phyloP scores from a whole-genome alignment of 2,329 filamentous ascomycete genomes.

The Fusarium lyarnte region DNA sequence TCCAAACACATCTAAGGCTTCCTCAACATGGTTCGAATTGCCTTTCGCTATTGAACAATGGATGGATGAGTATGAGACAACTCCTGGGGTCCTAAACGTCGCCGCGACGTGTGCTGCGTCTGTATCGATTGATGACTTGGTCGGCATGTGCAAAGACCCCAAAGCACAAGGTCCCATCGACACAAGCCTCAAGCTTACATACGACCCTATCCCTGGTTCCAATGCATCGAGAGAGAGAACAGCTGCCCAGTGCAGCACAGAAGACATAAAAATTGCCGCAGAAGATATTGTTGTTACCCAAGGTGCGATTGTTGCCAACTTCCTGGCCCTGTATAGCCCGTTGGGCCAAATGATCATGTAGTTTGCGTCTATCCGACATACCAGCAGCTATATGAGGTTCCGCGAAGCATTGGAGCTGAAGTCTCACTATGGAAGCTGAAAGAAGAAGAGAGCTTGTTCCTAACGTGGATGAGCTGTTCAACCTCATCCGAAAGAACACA shows the following conservation, averaged over 20 bases:
- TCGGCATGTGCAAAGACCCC: slow-evolving; percentile 66
- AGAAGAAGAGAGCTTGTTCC: slow-evolving; percentile 72
- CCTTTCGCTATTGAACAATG: slow-evolving; percentile 77
- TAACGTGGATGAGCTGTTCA: slow-evolving; percentile 71
- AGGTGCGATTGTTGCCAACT: slow-evolving; percentile 87
- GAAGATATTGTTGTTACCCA: slow-evolving; percentile 80
- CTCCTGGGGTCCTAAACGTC: slow-evolving; percentile 71
- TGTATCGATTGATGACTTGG: slow-evolving; percentile 75
- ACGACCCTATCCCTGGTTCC: slow-evolving; percentile 78
- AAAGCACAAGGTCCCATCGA: slow-evolving; percentile 53
- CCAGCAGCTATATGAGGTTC: slow-evolving; percentile 83
- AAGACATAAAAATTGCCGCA: slow-evolving; percentile 54
- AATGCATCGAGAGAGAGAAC: slow-evolving; percentile 70
- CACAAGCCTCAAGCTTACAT: slow-evolving; percentile 69
- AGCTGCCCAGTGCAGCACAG: slow-evolving; percentile 70
- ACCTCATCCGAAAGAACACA: slow-evolving; percentile 73
- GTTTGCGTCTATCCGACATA: slow-evolving; percentile 89
- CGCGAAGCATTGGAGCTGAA: slow-evolving; percentile 77
- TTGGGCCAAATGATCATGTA: slow-evolving; percentile 81
- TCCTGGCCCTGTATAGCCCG: slow-evolving; percentile 75
- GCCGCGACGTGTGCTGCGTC: slow-evolving; percentile 83
- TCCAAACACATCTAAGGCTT: not conserved
- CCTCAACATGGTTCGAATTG: slow-evolving; percentile 63
- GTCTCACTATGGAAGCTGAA: slow-evolving; percentile 80
- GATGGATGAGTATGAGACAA: slow-evolving; percentile 70